Conservation (phyloP, 1,284 basidiomycete species). For the Sanghuangporus weigelae region DNA sequence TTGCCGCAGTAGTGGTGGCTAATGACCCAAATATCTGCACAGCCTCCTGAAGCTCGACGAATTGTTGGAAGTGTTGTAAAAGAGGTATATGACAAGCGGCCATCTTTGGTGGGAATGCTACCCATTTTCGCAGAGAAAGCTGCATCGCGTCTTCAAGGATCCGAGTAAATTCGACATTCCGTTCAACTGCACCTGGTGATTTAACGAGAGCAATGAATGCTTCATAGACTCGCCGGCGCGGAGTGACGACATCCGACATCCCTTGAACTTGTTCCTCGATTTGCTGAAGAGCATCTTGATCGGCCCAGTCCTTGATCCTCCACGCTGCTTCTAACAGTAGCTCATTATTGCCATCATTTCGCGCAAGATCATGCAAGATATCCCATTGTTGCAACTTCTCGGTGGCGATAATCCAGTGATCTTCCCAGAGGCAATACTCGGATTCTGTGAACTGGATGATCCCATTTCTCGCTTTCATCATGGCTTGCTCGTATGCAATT, state of each 20-base stretch:
- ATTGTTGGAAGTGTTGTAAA: conserved; percentile 98
- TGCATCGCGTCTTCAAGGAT: conserved; percentile 97
- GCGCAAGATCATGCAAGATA: conserved; percentile 87
- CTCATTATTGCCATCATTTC: conserved; percentile 89
- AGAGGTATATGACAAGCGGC: conserved; percentile 93
- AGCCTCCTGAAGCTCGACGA: conserved; percentile 96
- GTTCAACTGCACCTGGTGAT: conserved; percentile 57
- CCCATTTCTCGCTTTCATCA: conserved; percentile 81
- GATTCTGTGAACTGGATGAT: conserved; percentile 89
- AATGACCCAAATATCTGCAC: conserved; percentile 92
- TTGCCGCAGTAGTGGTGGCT: conserved; percentile 81
- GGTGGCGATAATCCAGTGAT: conserved; percentile 96
- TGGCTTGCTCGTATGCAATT: conserved; percentile 86
- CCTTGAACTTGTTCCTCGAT: conserved; percentile 84
- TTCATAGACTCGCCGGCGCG: conserved; percentile 92
- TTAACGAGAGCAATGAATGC: conserved; percentile 87
- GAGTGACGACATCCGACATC: conserved; percentile 84
- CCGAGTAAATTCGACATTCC: conserved; percentile 77
- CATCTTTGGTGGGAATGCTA: conserved; percentile 79
- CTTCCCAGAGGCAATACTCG: conserved; percentile 98
- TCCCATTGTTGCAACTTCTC: conserved; percentile 99
- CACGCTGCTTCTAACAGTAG: conserved; percentile 94
- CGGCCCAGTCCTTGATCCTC: conserved; percentile 90
- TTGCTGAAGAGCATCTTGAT: conserved; percentile 68
- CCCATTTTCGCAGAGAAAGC: conserved; percentile 94